phyloP scores from a whole-genome alignment of 331 rosid genomes.

The Quercus phellos region DNA sequence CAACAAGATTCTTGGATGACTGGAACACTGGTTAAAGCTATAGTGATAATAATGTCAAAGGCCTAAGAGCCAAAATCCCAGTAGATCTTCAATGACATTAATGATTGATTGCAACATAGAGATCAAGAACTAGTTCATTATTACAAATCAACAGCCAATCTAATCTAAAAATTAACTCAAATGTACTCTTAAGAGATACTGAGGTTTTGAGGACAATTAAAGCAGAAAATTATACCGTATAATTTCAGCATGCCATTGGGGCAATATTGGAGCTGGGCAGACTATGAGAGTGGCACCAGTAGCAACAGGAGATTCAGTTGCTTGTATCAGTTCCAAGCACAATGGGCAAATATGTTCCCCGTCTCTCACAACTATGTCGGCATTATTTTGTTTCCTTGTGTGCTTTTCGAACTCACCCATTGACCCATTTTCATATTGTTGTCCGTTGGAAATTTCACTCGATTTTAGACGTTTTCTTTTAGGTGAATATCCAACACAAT shows the following conservation, averaged over 20 bases:
- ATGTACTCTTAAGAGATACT: not conserved
- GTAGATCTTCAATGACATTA: not conserved
- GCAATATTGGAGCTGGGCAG: conserved; percentile 88
- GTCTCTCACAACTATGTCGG: conserved; percentile 53
- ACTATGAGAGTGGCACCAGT: conserved; percentile 94
- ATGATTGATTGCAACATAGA: not conserved
- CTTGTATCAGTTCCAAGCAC: conserved; percentile 79
- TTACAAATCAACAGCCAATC: not conserved
- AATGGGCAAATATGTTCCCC: conserved; percentile 73
- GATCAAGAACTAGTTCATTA: not conserved
- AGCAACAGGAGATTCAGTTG: conserved; percentile 69
- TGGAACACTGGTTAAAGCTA: not conserved
- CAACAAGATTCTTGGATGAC: not conserved
- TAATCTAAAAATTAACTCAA: not conserved
- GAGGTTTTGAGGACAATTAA: not conserved
- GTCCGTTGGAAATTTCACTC: conserved; percentile 19
- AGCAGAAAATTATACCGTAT: conserved; percentile 44
- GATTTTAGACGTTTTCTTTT: conserved; percentile 55
- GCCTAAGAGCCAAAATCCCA: not conserved
- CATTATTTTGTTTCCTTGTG: conserved; percentile 39
- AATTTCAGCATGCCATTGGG: conserved; percentile 92
- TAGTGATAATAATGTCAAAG: not conserved
- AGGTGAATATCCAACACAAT: conserved; percentile 85
- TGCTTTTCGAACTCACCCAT: conserved; percentile 5
- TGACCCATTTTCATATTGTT: conserved; percentile 31